Percentiles rank a stretch among this genome's conserved stretches.
phyloP scores from a whole-genome alignment of 768 basidiomycete genomes.

The Mycena belliarum region DNA sequence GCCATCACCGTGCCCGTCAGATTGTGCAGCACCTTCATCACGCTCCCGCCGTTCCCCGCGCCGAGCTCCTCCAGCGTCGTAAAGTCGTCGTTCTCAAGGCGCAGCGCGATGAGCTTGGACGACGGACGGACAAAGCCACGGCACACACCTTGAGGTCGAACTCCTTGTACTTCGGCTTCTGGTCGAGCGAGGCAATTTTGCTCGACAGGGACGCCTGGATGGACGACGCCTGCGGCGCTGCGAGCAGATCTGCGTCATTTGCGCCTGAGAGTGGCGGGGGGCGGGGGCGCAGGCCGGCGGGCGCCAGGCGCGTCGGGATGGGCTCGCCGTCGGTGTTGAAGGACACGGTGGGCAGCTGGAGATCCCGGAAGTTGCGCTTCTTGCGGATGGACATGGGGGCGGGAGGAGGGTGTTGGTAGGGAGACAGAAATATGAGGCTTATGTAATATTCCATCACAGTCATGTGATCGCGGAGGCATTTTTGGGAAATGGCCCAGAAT shows the following conservation, averaged over 20 bases:
- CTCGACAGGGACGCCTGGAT: slow-evolving; percentile 82
- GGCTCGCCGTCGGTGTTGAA: slow-evolving; percentile 37
- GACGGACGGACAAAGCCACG: no score
- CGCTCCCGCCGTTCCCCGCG: slow-evolving; percentile 95
- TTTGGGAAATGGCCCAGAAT: no score
- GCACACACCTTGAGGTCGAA: slow-evolving; percentile 74
- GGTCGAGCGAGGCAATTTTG: slow-evolving; percentile 82
- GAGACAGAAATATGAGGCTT: not conserved
- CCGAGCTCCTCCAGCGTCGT: slow-evolving; percentile 89
- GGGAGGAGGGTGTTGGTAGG: not conserved
- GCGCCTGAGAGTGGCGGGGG: slow-evolving; percentile 60
- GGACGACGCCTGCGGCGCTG: slow-evolving; percentile 51
- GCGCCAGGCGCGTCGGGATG: slow-evolving; percentile 51
- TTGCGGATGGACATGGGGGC: slow-evolving; percentile 68
- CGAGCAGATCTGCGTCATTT: slow-evolving; percentile 39
- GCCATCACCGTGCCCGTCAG: slow-evolving; percentile 95
- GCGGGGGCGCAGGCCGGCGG: slow-evolving; percentile 55
- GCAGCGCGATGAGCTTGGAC: no score
- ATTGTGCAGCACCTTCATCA: slow-evolving; percentile 92
- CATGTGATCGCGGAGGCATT: no score
- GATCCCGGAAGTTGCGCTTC: slow-evolving; percentile 89
- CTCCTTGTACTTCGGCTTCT: slow-evolving; percentile 78
- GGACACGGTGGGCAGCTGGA: slow-evolving; percentile 67
- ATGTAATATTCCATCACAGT: no score
- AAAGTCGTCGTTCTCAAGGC: slow-evolving; percentile 82